phyloP scores from a whole-genome alignment of 345 rosid genomes.

The Toxicodendron radicans region DNA sequence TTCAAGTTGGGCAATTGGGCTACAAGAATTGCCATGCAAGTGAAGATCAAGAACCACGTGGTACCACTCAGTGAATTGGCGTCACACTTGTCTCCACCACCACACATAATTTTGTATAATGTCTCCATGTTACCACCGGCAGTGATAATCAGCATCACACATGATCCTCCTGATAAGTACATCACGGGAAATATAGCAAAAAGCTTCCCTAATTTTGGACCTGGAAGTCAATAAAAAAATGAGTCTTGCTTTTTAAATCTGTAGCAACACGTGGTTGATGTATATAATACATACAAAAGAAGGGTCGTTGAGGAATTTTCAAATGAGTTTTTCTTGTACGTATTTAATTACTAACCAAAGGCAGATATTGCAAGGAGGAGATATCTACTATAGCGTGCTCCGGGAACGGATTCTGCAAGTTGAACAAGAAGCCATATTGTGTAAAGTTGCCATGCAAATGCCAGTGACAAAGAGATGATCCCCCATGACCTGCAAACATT shows the following conservation, averaged over 20 bases:
- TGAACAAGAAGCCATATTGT: slow-evolving; percentile 47
- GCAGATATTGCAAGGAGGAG: slow-evolving; percentile 49
- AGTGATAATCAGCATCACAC: slow-evolving; percentile 45
- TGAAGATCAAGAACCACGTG: slow-evolving; percentile 51
- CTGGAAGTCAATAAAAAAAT: slow-evolving; percentile 9
- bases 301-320: too few species aligned
- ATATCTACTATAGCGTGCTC: slow-evolving; percentile 49
- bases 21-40: slow-evolving; percentile 37
- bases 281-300: too few species aligned
- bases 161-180: slow-evolving; percentile 63
- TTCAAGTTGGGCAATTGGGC: slow-evolving; percentile 52
- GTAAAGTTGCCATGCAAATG: slow-evolving; percentile 47
- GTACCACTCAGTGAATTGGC: slow-evolving; percentile 28
- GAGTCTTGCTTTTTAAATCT: too few species aligned
- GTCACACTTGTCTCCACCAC: slow-evolving; percentile 10
- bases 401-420: slow-evolving; percentile 36
- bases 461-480: slow-evolving; percentile 26
- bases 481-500: slow-evolving; percentile 49
- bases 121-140: slow-evolving; percentile 37
- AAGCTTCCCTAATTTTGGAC: slow-evolving; percentile 50
- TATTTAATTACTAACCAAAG: slow-evolving; percentile 37
- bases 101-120: slow-evolving; percentile 27
- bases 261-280: too few species aligned
- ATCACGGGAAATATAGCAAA: slow-evolving; percentile 53
- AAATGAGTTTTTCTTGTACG: too few species aligned